phyloP scores from a whole-genome alignment of 2,329 filamentous ascomycete genomes.

The Nemania sp. region DNA sequence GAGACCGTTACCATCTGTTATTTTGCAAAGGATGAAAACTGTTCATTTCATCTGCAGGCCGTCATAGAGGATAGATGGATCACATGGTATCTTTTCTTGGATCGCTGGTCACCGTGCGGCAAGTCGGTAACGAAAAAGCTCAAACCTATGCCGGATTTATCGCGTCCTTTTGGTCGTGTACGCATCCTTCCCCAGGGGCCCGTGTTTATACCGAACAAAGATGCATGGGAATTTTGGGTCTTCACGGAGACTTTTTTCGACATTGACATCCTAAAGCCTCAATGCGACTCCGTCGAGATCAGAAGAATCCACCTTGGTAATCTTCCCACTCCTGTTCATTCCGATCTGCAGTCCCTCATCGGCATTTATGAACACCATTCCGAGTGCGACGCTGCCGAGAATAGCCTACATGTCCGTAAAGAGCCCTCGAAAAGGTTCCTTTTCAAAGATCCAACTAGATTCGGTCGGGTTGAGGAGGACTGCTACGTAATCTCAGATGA shows the following conservation, averaged over 20 bases:
- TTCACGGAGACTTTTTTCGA: constrained; percentile 23
- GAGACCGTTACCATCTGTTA: constrained; percentile 36
- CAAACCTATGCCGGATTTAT: constrained; percentile 5
- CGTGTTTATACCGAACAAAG: constrained; percentile 5
- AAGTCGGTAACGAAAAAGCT: constrained; percentile 8
- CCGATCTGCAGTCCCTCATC: constrained; percentile 6
- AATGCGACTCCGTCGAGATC: constrained; percentile 3
- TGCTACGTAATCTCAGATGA: constrained; percentile 37
- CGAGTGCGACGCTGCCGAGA: constrained; percentile 39
- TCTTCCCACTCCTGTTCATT: constrained; percentile 8
- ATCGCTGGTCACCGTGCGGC: constrained; percentile 20
- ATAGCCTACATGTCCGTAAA: constrained; percentile 32
- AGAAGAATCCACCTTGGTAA: background rate
- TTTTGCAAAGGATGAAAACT: constrained; percentile 14
- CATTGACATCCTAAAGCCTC: constrained; percentile 20
- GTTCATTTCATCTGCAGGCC: constrained; percentile 29
- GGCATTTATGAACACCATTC: constrained; percentile 29
- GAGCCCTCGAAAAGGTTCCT: constrained; percentile 26
- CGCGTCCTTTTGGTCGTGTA: constrained; percentile 24
- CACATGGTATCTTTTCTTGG: constrained; percentile 34
- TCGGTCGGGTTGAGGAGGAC: constrained; percentile 31
- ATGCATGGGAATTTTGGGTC: constrained; percentile 25
- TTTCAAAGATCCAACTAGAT: constrained; percentile 39
- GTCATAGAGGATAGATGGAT: constrained; percentile 27
- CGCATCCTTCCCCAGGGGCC: constrained; percentile 1